phyloP scores from a whole-genome alignment of 371 early-diverging fungal species.

The Mortierella polycephala region DNA sequence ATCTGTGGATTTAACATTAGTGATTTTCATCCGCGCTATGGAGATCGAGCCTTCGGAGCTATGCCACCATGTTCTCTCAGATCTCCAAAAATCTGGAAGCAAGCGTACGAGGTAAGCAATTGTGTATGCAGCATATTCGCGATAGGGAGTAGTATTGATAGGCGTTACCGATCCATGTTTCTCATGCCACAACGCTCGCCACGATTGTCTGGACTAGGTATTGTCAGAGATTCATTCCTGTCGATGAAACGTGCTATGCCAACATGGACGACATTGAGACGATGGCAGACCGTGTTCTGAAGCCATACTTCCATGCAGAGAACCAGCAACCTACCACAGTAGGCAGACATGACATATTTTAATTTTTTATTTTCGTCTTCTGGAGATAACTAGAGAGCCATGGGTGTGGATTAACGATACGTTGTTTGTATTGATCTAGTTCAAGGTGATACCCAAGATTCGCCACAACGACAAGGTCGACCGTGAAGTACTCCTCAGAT shows the following conservation, averaged over 20 bases:
- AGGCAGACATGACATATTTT: slow-evolving; percentile 14
- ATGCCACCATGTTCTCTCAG: slow-evolving; percentile 68
- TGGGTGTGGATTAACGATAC: neutral
- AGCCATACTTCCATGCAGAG: slow-evolving; percentile 64
- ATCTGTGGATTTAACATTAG: slow-evolving; percentile 27
- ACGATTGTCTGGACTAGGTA: slow-evolving; percentile 46
- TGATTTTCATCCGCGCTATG: slow-evolving; percentile 62
- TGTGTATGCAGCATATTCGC: too few relatives aligned
- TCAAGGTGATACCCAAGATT: slow-evolving; percentile 71
- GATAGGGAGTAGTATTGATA: too few relatives aligned
- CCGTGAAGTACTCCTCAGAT: slow-evolving; percentile 65
- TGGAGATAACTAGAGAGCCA: too few relatives aligned
- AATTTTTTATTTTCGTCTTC: too few relatives aligned
- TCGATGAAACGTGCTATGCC: slow-evolving; percentile 68
- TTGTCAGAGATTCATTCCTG: slow-evolving; percentile 72
- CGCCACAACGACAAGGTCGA: slow-evolving; percentile 71
- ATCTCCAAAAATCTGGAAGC: slow-evolving; percentile 63
- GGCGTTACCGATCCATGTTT: neutral
- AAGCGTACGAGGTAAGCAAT: slow-evolving; percentile 65
- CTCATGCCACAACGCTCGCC: neutral
- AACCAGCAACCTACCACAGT: slow-evolving; percentile 58
- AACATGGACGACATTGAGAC: slow-evolving; percentile 67
- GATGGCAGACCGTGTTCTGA: slow-evolving; percentile 62
- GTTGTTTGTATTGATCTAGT: slow-evolving; percentile 58
- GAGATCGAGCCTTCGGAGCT: slow-evolving; percentile 71